Percentiles rank a stretch among this genome's conserved stretches.
These are phyloP conservation scores for Magnusiomyces tetraspermus DNA, from an alignment of 1,139 yeast species.

Conservation along the genomic window DNA sequence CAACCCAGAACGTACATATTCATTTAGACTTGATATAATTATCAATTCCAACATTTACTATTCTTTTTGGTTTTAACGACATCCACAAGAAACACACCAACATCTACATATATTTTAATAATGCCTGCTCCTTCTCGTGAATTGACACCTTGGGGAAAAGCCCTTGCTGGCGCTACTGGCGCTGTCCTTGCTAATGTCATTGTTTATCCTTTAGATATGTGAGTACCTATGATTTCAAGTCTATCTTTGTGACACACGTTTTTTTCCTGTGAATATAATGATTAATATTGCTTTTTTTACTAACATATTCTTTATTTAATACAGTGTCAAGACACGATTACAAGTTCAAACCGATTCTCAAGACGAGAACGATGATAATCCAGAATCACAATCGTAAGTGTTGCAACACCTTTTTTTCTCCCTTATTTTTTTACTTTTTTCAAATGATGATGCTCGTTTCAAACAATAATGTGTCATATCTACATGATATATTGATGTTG, in stretches of 20 bases:
- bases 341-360: constrained; percentile 39
- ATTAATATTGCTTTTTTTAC: background rate
- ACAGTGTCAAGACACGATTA: constrained; percentile 56
- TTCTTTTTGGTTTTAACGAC: too few species aligned
- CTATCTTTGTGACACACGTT: constrained; percentile 60
- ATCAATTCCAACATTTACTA: too few species aligned
- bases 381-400: too few species aligned
- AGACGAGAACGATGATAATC: constrained; percentile 8
- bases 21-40: too few species aligned
- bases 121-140: constrained; percentile 23
- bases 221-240: too few species aligned
- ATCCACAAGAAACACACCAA: too few species aligned
- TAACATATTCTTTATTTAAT: background rate
- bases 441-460: too few species aligned
- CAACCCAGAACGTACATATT: too few species aligned
- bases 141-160: constrained; percentile 52
- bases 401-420: background rate
- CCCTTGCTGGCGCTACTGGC: constrained; percentile 77
- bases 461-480: too few species aligned
- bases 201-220: constrained; percentile 81
- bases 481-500: too few species aligned
- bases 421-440: too few species aligned
- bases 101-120: background rate
- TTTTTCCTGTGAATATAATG: background rate
- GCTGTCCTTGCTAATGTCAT: constrained; percentile 74